phyloP scores from a whole-genome alignment of 257 asterid genomes.

The Echites panduratus region DNA sequence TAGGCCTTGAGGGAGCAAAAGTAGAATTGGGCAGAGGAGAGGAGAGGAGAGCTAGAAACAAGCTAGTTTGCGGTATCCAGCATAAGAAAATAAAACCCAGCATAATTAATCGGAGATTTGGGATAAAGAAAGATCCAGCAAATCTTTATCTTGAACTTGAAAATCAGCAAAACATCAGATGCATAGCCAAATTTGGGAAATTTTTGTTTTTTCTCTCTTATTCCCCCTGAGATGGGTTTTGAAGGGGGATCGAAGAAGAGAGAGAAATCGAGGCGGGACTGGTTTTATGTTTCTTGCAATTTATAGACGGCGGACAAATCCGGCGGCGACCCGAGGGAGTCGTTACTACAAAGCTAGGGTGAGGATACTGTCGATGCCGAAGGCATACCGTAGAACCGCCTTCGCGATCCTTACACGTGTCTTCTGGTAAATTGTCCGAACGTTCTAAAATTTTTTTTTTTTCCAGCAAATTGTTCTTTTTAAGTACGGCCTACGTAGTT shows the following conservation, averaged over 20 bases:
- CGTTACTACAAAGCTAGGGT: no score
- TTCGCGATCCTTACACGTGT: background rate
- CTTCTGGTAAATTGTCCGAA: background rate
- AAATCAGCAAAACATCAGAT: no score
- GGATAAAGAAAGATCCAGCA: background rate
- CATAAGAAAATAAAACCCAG: background rate
- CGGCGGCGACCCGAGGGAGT: slow-evolving; percentile 3
- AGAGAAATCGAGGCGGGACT: background rate
- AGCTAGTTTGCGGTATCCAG: background rate
- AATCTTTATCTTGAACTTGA: background rate
- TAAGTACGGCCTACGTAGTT: no score
- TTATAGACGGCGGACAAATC: slow-evolving; percentile 4
- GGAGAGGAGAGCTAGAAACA: background rate
- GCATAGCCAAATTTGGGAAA: no score
- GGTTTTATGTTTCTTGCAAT: slow-evolving; percentile 5
- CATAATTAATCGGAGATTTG: background rate
- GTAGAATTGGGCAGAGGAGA: background rate
- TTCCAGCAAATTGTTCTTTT: no score
- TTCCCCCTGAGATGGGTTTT: background rate
- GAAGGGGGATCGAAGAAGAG: background rate
- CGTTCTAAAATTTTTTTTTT: background rate
- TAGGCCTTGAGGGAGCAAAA: background rate
- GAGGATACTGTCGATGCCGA: background rate
- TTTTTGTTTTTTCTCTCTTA: no score
- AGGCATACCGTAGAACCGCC: background rate